Percentiles rank a stretch among this genome's conserved stretches.
phyloP scores from a whole-genome alignment of 495 filamentous ascomycete genomes.

The Penicillium parvum region DNA sequence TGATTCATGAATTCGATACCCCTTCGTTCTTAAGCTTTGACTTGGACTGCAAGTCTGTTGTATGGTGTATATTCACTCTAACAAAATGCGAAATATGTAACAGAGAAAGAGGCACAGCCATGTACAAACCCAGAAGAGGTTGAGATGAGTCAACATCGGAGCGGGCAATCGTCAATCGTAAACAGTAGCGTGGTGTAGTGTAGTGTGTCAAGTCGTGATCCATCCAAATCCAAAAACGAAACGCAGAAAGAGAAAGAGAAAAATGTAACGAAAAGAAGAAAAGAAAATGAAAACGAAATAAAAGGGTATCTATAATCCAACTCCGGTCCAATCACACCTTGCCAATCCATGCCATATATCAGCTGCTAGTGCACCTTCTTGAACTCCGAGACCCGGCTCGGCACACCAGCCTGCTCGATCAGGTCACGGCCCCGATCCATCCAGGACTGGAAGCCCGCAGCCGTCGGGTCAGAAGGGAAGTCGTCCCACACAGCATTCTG shows the following conservation, averaged over 20 bases:
- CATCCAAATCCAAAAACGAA: slow-evolving; percentile 6
- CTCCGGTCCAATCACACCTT: slow-evolving; percentile 23
- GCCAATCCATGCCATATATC: slow-evolving; percentile 2
- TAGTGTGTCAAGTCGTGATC: slow-evolving; percentile 17
- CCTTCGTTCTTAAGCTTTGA: slow-evolving; percentile 10
- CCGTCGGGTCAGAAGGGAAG: slow-evolving; percentile 40
- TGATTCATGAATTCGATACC: slow-evolving; percentile 28
- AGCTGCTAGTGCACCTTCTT: slow-evolving; percentile 1
- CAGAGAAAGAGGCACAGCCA: slow-evolving; percentile 1
- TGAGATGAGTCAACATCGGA: no score
- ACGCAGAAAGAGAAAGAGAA: slow-evolving; percentile 7
- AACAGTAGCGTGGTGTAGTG: slow-evolving; percentile 1
- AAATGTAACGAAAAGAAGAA: slow-evolving; percentile 12
- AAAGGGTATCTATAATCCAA: slow-evolving; percentile 40
- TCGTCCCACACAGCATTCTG: slow-evolving; percentile 44
- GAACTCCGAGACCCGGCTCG: slow-evolving; percentile 29
- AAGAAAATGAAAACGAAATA: slow-evolving; percentile 16
- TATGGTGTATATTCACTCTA: no score
- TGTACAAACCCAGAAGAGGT: slow-evolving; percentile 6
- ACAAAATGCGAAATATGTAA: slow-evolving; percentile 6
- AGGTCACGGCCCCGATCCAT: slow-evolving; percentile 39
- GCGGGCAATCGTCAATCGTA: slow-evolving; percentile 25
- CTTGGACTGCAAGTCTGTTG: no score
- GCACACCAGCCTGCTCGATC: slow-evolving; percentile 44
- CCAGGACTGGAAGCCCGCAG: slow-evolving; percentile 42